Percentiles rank a stretch among this genome's conserved stretches.
Evolutionary conservation across 2,329 filamentous ascomycete genomes (phyloP).

Genomic region (Pseudogymnoascus sp.): DNA sequence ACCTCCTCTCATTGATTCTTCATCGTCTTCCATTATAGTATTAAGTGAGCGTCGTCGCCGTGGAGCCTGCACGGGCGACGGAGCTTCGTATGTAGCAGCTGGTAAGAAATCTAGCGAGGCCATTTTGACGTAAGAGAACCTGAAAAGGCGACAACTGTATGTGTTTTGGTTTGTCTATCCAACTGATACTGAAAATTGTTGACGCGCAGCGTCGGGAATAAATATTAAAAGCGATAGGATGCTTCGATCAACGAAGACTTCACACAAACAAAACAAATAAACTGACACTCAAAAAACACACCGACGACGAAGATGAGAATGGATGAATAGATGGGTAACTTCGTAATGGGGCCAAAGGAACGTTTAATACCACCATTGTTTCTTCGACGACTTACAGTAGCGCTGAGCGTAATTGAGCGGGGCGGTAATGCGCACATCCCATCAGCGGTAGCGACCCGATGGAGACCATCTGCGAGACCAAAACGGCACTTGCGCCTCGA

Average conservation of each 20-base stretch:
- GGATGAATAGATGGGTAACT: slow-evolving; percentile 4
- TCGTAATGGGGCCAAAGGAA: slow-evolving; percentile 3
- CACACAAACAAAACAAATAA: slow-evolving; percentile 11
- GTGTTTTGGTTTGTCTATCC: slow-evolving; percentile 6
- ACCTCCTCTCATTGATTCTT: slow-evolving; percentile 23
- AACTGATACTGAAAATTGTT: background rate
- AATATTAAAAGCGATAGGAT: slow-evolving; percentile 28
- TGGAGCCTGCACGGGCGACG: slow-evolving; percentile 42
- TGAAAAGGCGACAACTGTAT: slow-evolving; percentile 4
- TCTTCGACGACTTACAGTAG: slow-evolving; percentile 8
- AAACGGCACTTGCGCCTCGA: slow-evolving; percentile 9
- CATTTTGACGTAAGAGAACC: slow-evolving; percentile 19
- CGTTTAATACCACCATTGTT: slow-evolving; percentile 7
- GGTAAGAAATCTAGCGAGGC: slow-evolving; percentile 34
- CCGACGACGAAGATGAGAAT: slow-evolving; percentile 9
- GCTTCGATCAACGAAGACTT: slow-evolving; percentile 31
- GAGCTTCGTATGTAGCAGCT: slow-evolving; percentile 41
- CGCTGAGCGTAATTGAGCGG: background rate
- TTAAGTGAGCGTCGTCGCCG: slow-evolving; percentile 48
- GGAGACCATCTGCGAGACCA: background rate
- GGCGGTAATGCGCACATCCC: slow-evolving; percentile 2
- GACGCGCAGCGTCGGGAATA: slow-evolving; percentile 24
- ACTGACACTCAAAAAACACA: slow-evolving; percentile 11
- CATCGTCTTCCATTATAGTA: slow-evolving; percentile 53
- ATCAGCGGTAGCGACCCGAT: background rate